A percentile compares a stretch with the other conserved stretches of the same genome.
Conservation (phyloP, 1,139 yeast species). For the Protomyces pachydermus region DNA sequence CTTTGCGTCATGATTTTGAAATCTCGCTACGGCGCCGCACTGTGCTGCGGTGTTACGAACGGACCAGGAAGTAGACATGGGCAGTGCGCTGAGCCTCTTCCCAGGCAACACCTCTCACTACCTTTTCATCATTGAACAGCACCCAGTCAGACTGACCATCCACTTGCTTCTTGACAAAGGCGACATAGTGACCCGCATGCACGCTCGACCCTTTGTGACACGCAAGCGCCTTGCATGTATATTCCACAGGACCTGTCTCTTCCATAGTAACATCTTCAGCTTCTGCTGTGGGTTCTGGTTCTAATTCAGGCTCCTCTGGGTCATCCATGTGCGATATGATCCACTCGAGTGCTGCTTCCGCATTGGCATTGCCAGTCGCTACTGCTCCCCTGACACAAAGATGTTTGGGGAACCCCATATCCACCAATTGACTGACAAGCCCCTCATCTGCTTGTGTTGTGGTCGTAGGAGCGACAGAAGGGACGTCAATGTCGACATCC, state of each 20-base stretch:
- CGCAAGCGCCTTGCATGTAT: constrained; percentile 62
- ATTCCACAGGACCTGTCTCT: constrained; percentile 40
- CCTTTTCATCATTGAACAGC: constrained; percentile 89
- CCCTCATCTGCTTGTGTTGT: constrained; percentile 35
- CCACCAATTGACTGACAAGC: constrained; percentile 47
- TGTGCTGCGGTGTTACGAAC: not conserved
- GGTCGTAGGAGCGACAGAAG: constrained; percentile 42
- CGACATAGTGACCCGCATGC: constrained; percentile 95
- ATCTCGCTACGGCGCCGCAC: too few relatives aligned
- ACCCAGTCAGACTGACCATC: constrained; percentile 59
- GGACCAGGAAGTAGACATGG: constrained; percentile 42
- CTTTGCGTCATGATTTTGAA: too few relatives aligned
- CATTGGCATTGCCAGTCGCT: constrained; percentile 47
- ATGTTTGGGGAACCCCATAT: constrained; percentile 71
- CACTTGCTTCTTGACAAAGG: constrained; percentile 53
- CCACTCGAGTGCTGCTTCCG: constrained; percentile 86
- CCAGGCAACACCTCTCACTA: constrained; percentile 61
- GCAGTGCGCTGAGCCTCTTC: constrained; percentile 58
- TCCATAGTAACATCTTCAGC: constrained; percentile 35
- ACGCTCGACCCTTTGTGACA: constrained; percentile 94
- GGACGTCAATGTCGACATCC: constrained; percentile 69
- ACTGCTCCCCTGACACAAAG: constrained; percentile 66
- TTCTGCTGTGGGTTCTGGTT: constrained; percentile 19
- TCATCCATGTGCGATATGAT: constrained; percentile 72
- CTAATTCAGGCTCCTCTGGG: constrained; percentile 35